Evolutionary conservation across 2,329 filamentous ascomycete genomes (phyloP).

Genomic region (Fusarium sambucinum): DNA sequence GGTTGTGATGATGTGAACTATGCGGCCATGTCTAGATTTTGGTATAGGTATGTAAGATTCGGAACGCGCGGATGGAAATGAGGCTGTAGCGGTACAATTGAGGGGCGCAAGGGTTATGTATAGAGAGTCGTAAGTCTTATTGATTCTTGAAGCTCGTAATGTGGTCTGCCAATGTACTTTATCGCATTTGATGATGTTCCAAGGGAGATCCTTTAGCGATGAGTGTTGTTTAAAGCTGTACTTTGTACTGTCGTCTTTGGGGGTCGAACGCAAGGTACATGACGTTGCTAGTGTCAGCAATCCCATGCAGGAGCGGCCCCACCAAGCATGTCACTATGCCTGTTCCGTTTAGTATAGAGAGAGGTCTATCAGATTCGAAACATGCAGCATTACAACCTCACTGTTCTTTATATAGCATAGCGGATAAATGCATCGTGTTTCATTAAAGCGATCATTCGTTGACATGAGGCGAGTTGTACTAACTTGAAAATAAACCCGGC

Average conservation of each 20-base stretch:
- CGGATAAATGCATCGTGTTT: background rate
- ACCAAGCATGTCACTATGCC: constrained; percentile 13
- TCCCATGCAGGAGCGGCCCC: constrained; percentile 24
- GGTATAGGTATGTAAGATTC: constrained; percentile 26
- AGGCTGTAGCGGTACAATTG: constrained; percentile 19
- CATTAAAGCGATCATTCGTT: too few relatives aligned
- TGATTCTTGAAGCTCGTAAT: background rate
- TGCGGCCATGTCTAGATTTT: constrained; percentile 35
- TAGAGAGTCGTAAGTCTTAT: background rate
- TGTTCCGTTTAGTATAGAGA: background rate
- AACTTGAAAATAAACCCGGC: background rate
- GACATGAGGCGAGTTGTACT: too few relatives aligned
- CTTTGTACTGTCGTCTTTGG: constrained; percentile 17
- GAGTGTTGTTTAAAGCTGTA: constrained; percentile 9
- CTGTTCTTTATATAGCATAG: background rate
- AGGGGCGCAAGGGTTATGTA: background rate
- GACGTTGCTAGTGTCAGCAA: constrained; percentile 41
- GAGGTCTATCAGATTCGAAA: background rate
- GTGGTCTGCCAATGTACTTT: background rate
- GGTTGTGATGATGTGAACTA: constrained; percentile 12
- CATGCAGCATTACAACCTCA: background rate
- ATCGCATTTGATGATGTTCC: constrained; percentile 2
- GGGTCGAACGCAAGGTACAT: constrained; percentile 22
- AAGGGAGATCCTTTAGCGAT: constrained; percentile 2
- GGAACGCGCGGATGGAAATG: constrained; percentile 38